Base-by-base conservation (phyloP, 2,329 filamentous ascomycete species). In the Xylaria sp. region DNA sequence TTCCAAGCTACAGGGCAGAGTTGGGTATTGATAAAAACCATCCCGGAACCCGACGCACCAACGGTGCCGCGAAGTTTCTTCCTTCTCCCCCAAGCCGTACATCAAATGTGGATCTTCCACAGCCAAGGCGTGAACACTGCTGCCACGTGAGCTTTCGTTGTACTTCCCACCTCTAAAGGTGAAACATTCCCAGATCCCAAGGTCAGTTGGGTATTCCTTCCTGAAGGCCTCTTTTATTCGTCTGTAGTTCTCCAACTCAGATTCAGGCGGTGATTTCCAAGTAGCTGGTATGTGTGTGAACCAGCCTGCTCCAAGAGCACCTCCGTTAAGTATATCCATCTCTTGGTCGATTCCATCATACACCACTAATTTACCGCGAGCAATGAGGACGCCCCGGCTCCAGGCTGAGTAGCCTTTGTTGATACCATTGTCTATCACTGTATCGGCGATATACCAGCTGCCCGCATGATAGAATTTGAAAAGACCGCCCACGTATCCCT, bases 321-420 rank as follows among this genome's bases (percentile, higher is more conserved):
- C 66, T 4, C 66, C 66, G 5, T 25, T 6, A 1, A 64, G 54
- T 18, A 56, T 3, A 6, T 60, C 60, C 3, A 10, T 25, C 37
- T 68, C 66, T 3, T 23, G n/a, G 18, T 68, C 66, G 32, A 68
- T 60, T 41, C 54, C 55, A n/a, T 68, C 66, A 12, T 13, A 56
- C 20, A 68, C 48, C 0, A 34, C 3, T 32, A 68, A 50, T 10
- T 18, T 13, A 4, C 60, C 66, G 10, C 2, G 1, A 10, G 48
- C 55, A 28, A 68, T 3, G 8, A 50, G 4, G 9, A 1, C 1
- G 4, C 18, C 13, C 1, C 1, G 0, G 6, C 0, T 7, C 15
- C 59, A 64, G 20, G 28, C 50, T 15, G 60, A 39, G 39, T 68
- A 68, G 23, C 55, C 48, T 13, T 23, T 1, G 3, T n/a, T 15